Evolutionary conservation across 345 rosid species (phyloP).

Genomic region (Clarkia xantiana): DNA sequence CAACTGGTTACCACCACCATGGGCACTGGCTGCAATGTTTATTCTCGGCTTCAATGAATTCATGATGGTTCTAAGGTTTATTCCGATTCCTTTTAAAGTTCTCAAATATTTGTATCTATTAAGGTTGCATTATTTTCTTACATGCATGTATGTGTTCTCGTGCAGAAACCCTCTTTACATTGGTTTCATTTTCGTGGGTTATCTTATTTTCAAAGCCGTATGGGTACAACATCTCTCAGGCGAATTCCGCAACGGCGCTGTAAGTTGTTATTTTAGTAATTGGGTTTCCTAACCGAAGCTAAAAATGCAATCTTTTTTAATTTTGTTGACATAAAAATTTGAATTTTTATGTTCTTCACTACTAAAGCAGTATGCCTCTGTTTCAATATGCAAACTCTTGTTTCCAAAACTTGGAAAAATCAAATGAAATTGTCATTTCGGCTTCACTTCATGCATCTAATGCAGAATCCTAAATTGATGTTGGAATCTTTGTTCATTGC

Average conservation of each 20-base stretch:
- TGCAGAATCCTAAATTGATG: too few species aligned
- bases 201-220: slow-evolving; percentile 61
- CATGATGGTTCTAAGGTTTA: slow-evolving; percentile 89
- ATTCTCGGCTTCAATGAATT: slow-evolving; percentile 95
- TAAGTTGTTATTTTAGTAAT: slow-evolving; percentile 22
- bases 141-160: slow-evolving; percentile 6
- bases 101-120: too few species aligned
- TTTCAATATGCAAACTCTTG: too few species aligned
- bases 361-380: too few species aligned
- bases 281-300: too few species aligned
- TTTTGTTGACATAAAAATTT: background rate
- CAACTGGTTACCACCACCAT: slow-evolving; percentile 99
- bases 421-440: too few species aligned
- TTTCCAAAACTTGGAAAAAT: too few species aligned
- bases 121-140: too few species aligned
- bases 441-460: too few species aligned
- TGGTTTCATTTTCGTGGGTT: slow-evolving; percentile 45
- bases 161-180: slow-evolving; percentile 86
- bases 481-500: slow-evolving; percentile 9
- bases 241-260: slow-evolving; percentile 76
- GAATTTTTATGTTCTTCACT: too few species aligned
- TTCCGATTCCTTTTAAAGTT: background rate
- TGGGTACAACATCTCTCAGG: slow-evolving; percentile 87
- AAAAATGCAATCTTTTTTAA: too few species aligned
- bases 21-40: slow-evolving; percentile 82